Base-by-base conservation (phyloP, 768 basidiomycete genomes). In the Tulasnella calospora region DNA sequence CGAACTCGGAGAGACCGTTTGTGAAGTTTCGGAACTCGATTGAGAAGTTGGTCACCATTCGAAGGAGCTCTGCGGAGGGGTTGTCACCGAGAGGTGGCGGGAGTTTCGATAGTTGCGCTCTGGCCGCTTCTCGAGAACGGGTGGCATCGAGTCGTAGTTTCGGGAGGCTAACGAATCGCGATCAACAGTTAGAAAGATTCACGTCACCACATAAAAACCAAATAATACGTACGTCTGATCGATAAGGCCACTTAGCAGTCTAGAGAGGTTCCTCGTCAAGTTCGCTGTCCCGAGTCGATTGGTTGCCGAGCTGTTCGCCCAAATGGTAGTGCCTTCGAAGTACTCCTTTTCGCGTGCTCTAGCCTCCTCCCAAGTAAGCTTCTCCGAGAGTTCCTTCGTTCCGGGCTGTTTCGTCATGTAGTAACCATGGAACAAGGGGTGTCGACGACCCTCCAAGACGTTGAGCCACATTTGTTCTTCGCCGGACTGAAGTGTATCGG, bases 371-470 rank as follows among this genome's bases (percentile, higher is more conserved):
- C 85, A 85, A 0, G 86, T 83, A 15, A 87, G 82, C 5, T 82
- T 82, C 47, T 82, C 80, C 19, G 81, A 79, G 0, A 92, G 88
- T 77, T 91, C 92, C 72, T 90, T 88, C 0, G 80, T 57, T 0
- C 85, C 83, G 0, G 90, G 89, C 12, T 91, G 88, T 61, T 90
- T 89, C 38, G 91, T 89, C 27, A 89, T 90, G 76, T 89, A 92
- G 78, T 92, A 92, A 9, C 92, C 88, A 74, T 89, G 89, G 47
- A 81, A 86, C 78, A 92, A 83, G 21, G 23, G 74, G 80, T 92
- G 83, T 70, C 82, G 71, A 57, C 84, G 85, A 41, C 38, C 88
- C 78, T 89, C 85, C 7, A 92, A 83, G 3, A 90, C 84, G 69
- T 86, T 84, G n/a, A 85, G 83, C 90, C 91, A 92, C 38, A 27